Evolutionary conservation across 768 basidiomycete genomes (phyloP).

Genomic region (Rhizopogon vinicolor): DNA sequence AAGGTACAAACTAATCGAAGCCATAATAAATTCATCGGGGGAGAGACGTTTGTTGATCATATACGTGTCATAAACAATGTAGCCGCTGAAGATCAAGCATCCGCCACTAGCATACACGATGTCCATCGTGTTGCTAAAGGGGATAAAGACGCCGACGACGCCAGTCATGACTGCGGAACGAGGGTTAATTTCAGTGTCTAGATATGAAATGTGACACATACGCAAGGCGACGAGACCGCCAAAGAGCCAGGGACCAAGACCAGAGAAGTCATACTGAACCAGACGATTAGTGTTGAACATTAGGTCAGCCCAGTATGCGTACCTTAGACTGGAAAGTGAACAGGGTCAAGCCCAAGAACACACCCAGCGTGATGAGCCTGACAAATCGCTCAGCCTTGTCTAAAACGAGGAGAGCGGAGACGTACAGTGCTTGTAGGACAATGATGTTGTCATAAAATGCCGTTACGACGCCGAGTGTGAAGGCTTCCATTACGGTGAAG

Average conservation of each 20-base stretch:
- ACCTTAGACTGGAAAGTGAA: conserved; percentile 96
- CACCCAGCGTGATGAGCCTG: conserved; percentile 83
- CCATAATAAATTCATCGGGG: conserved; percentile 93
- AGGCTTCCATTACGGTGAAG: conserved; percentile 90
- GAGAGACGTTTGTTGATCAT: conserved; percentile 83
- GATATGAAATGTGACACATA: conserved; percentile 28
- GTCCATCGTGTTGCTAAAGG: conserved; percentile 79
- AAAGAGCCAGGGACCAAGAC: conserved; percentile 88
- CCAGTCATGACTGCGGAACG: conserved; percentile 63
- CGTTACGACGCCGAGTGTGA: conserved; percentile 82
- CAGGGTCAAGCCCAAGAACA: conserved; percentile 90
- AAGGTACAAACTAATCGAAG: conserved; percentile 88
- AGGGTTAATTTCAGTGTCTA: conserved; percentile 1
- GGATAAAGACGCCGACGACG: conserved; percentile 80
- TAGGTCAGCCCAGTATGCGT: conserved; percentile 9
- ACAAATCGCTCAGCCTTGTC: conserved; percentile 6
- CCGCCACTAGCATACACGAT: conserved; percentile 76
- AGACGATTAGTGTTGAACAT: neutral
- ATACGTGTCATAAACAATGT: conserved; percentile 89
- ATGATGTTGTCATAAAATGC: conserved; percentile 69
- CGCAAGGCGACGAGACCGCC: conserved; percentile 76
- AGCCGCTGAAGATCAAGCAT: conserved; percentile 83
- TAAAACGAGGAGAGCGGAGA: conserved; percentile 4
- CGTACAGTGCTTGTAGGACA: conserved; percentile 84
- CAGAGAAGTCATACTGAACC: conserved; percentile 85